Evolutionary conservation across 2,329 filamentous ascomycete genomes (phyloP).

Genomic region (Parastagonospora nodorum): DNA sequence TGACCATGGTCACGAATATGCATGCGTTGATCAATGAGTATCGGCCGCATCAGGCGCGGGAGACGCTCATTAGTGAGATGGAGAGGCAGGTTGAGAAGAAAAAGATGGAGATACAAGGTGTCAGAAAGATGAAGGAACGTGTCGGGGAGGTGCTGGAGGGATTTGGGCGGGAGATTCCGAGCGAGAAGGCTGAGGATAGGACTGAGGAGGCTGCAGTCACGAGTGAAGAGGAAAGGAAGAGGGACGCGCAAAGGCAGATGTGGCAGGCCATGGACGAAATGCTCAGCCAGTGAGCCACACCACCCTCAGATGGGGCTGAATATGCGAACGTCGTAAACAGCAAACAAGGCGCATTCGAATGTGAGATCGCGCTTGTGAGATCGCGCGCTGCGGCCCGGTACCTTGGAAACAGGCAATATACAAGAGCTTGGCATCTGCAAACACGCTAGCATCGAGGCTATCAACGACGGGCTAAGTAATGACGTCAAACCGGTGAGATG

Average conservation of each 20-base stretch:
- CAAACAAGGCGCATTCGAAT: background rate
- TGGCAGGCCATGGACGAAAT: constrained; percentile 46
- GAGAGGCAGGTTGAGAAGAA: constrained; percentile 78
- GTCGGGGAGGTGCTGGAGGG: constrained; percentile 75
- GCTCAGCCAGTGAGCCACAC: constrained; percentile 7
- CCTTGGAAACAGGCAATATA: background rate
- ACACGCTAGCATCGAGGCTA: background rate
- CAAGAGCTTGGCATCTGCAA: background rate
- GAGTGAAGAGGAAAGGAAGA: constrained; percentile 19
- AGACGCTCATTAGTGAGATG: constrained; percentile 86
- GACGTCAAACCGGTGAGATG: background rate
- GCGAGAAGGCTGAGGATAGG: constrained; percentile 16
- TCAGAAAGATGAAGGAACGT: constrained; percentile 70
- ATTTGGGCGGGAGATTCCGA: constrained; percentile 52
- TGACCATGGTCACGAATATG: constrained; percentile 85
- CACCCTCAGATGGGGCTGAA: background rate
- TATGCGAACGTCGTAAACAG: background rate
- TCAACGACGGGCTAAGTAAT: background rate
- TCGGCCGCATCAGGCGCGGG: constrained; percentile 87
- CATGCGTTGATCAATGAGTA: constrained; percentile 95
- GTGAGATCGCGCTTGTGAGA: background rate
- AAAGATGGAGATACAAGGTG: constrained; percentile 72
- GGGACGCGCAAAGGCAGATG: constrained; percentile 37
- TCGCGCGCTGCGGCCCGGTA: background rate
- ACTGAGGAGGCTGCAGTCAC: constrained; percentile 13